These are phyloP conservation scores for Acanthamoeba castellanii DNA, from an alignment of 208 protist species.

Conservation along the genomic window DNA sequence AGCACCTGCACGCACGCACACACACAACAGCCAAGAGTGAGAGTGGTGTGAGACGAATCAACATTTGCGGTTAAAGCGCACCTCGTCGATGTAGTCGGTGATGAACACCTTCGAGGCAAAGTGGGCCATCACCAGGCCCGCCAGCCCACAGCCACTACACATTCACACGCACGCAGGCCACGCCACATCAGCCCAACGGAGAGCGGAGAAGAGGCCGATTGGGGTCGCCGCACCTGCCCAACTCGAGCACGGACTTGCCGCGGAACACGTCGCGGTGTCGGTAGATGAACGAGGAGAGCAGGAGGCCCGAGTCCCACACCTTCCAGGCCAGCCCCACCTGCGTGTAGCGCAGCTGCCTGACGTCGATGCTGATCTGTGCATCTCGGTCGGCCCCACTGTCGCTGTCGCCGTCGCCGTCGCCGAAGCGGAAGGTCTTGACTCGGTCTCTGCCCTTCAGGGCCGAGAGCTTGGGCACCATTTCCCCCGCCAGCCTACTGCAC, in stretches of 20 bases:
- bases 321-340: conserved; percentile 43
- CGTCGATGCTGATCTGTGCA: not conserved
- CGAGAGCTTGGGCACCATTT: not conserved
- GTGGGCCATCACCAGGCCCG: conserved; percentile 47
- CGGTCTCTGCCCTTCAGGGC: not conserved
- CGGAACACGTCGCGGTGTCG: not conserved
- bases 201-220: not conserved
- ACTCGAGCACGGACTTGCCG: not conserved
- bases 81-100: conserved; percentile 30
- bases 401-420: not conserved
- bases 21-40: not conserved
- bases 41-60: not conserved
- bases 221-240: not conserved
- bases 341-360: conserved; percentile 13
- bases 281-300: conserved; percentile 39
- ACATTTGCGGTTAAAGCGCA: not conserved
- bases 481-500: not conserved
- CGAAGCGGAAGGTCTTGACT: conserved; percentile 16
- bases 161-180: not conserved
- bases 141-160: conserved; percentile 20
- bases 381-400: not conserved
- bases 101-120: not conserved
- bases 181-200: too few relatives aligned
- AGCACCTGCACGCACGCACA: not conserved
- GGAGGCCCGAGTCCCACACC: conserved; percentile 38